phyloP scores from a whole-genome alignment of 2,329 filamentous ascomycete genomes.

The Cadophora luteo-olivacea region DNA sequence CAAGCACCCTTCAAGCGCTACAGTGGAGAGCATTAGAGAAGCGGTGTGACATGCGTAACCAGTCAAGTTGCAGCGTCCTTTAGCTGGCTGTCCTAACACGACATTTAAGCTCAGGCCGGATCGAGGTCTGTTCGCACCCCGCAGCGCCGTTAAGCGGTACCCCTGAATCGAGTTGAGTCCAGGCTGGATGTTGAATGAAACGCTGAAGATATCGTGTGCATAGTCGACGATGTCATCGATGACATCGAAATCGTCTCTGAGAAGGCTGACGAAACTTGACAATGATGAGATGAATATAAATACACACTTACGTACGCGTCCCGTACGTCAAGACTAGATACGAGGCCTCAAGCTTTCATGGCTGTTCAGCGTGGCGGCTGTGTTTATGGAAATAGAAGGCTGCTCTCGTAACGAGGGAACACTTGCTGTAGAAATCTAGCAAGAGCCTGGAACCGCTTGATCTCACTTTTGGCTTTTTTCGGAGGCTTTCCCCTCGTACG shows the following conservation, averaged over 20 bases:
- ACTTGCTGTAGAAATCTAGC: neutral
- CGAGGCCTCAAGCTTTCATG: neutral
- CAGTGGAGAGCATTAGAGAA: slow-evolving; percentile 26
- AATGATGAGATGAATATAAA: neutral
- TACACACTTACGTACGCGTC: neutral
- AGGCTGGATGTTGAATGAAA: neutral
- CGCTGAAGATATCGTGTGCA: neutral
- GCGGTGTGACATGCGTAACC: slow-evolving; percentile 27
- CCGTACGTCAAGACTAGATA: neutral
- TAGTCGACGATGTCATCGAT: neutral
- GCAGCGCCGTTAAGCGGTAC: neutral
- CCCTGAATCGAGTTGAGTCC: neutral
- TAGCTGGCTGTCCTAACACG: neutral
- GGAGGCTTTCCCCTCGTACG: slow-evolving; percentile 9
- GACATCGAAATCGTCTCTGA: neutral
- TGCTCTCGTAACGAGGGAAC: neutral
- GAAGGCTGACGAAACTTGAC: neutral
- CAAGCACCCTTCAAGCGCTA: slow-evolving; percentile 26
- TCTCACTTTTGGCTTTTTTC: neutral
- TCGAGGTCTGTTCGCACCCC: slow-evolving; percentile 17
- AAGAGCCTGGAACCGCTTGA: neutral
- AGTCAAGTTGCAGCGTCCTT: neutral
- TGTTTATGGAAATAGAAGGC: neutral
- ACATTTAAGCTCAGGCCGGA: slow-evolving; percentile 6
- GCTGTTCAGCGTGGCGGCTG: neutral